A percentile compares a stretch with the other conserved stretches of the same genome.
phyloP scores from a whole-genome alignment of 176 grass and related monocot species.

The Pontederia crassipes region DNA sequence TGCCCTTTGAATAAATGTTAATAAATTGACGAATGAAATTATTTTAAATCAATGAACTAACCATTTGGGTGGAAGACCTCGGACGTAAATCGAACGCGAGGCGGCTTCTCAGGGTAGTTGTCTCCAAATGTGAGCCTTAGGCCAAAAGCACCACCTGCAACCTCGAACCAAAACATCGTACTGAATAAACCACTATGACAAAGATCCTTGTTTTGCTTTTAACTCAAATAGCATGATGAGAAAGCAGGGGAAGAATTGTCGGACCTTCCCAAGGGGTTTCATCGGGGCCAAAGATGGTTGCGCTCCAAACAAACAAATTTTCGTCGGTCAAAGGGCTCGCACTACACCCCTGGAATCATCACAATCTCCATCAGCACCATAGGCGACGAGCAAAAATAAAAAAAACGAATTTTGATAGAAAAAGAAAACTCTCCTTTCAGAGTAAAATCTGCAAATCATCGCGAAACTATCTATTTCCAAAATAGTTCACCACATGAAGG shows the following conservation, averaged over 20 bases:
- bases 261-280: conserved; percentile 31
- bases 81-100: conserved; percentile 25
- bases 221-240: too few species aligned
- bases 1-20: not conserved
- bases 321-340: conserved; percentile 27
- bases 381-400: too few species aligned
- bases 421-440: not conserved
- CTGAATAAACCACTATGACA: not conserved
- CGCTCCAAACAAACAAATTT: conserved; percentile 36
- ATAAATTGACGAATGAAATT: not conserved
- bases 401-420: not conserved
- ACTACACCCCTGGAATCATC: conserved; percentile 19
- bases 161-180: not conserved
- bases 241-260: not conserved
- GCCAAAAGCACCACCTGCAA: conserved; percentile 22
- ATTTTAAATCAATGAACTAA: not conserved
- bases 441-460: not conserved
- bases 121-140: conserved; percentile 20
- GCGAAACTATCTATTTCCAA: too few species aligned
- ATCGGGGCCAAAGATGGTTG: conserved; percentile 30
- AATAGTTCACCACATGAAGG: too few species aligned
- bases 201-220: not conserved
- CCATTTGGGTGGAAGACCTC: conserved; percentile 30
- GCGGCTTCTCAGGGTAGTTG: conserved; percentile 22
- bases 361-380: not conserved